Conservation (phyloP, 139 green algal genomes). For the Tetradesmus lagerheimii region DNA sequence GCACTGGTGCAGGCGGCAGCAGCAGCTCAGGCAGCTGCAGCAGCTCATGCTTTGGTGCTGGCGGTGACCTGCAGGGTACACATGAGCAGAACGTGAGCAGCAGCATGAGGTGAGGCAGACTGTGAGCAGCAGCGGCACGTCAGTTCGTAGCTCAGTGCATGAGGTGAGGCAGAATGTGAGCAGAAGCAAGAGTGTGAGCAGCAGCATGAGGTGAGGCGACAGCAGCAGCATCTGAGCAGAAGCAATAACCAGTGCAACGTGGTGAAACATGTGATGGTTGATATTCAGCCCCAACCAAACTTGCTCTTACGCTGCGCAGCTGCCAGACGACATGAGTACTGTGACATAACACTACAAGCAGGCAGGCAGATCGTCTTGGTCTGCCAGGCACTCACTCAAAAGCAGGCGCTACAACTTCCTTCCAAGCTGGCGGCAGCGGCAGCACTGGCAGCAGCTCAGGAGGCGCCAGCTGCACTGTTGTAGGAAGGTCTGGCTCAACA, state of each 20-base stretch:
- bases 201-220: too few relatives aligned
- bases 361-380: too few relatives aligned
- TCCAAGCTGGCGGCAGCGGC: background rate
- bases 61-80: constrained; percentile 26
- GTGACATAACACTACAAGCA: background rate
- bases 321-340: background rate
- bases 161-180: too few relatives aligned
- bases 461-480: constrained; percentile 15
- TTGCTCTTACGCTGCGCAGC: background rate
- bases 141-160: too few relatives aligned
- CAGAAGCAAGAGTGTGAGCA: too few relatives aligned
- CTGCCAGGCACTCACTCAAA: constrained; percentile 16
- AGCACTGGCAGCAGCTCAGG: constrained; percentile 59
- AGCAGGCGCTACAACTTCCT: constrained; percentile 36
- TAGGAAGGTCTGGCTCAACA: constrained; percentile 53
- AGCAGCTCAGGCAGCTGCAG: constrained; percentile 61
- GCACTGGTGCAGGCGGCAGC: constrained; percentile 49
- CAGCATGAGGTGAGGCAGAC: background rate
- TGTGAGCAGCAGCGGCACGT: too few relatives aligned
- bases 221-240: too few relatives aligned
- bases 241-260: too few relatives aligned
- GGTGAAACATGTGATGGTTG: too few relatives aligned
- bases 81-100: background rate
- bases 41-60: background rate
- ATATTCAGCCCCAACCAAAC: too few relatives aligned